phyloP scores from a whole-genome alignment of 306 rosid genomes.

The Canavalia ensiformis region DNA sequence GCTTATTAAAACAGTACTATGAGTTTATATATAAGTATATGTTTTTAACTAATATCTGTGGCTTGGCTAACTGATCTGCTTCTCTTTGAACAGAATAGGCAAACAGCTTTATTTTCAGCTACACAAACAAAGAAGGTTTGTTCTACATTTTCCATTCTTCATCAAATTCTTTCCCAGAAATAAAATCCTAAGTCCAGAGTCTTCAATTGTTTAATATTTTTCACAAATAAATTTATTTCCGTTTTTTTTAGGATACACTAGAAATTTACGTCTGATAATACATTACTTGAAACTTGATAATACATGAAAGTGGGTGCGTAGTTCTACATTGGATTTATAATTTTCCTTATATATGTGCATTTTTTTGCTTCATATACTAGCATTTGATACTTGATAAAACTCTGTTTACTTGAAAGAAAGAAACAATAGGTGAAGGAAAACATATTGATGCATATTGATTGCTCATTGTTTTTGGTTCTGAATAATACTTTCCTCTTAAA shows the following conservation, averaged over 20 bases:
- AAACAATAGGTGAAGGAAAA: not conserved
- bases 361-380: not conserved
- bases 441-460: not conserved
- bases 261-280: not conserved
- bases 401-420: slow-evolving; percentile 14
- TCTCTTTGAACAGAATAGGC: slow-evolving; percentile 77
- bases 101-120: slow-evolving; percentile 94
- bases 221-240: not conserved
- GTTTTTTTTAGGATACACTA: not conserved
- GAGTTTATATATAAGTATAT: slow-evolving; percentile 7
- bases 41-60: slow-evolving; percentile 1
- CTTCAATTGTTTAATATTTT: slow-evolving; percentile 2
- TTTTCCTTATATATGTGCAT: not conserved
- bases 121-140: slow-evolving; percentile 95
- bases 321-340: not conserved
- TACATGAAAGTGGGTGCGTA: not conserved
- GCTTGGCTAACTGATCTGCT: slow-evolving; percentile 47
- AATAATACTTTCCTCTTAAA: slow-evolving; percentile 20
- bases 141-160: slow-evolving; percentile 31
- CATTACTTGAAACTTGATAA: not conserved
- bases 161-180: slow-evolving; percentile 3
- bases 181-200: not conserved
- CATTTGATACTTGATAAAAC: not conserved
- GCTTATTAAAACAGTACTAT: not conserved
- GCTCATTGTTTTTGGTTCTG: slow-evolving; percentile 24